Base-by-base conservation (phyloP, 2,329 filamentous ascomycete genomes). In the Sclerotiophoma versabilis region DNA sequence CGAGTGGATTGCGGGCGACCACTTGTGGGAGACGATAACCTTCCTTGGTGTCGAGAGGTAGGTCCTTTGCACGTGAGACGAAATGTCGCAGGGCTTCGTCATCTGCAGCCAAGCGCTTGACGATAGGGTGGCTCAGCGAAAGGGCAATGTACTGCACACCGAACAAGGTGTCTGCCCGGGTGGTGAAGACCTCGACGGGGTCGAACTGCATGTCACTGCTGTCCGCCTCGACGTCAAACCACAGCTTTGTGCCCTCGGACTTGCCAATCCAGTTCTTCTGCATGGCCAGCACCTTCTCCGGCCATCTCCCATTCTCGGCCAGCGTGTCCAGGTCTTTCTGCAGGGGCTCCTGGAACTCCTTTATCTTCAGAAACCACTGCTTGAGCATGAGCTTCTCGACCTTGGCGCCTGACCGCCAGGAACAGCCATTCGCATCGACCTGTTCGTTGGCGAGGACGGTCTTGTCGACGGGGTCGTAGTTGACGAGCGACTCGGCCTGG, bases 361-460 rank as follows among this genome's bases (percentile, higher is more conserved):
- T 93, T 67, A 95, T 96, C 58, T 87, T 87, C 60, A 96, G 85
- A 72, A 96, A 96, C 92, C 92, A 96, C 74, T 96, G 92, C 75
- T 90, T 91, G 41, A 96, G 79, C 63, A 85, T 84, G 54, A 85
- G 80, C 76, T 92, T 90, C 75, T 95, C 89, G 15, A 96, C 91
- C 71, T 89, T 87, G 43, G 90, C 92, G 9, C 92, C 92, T 1
- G 91, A 95, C 51, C 92, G 85, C 92, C 92, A 96, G 2, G 92
- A 96, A 64, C 81, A 85, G 26, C 92, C 92, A 68, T 91, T 88
- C 43, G 89, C 83, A 71, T 96, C 91, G n/a, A 96, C 91, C 76
- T 96, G 92, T 75, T 96, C 92, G 71, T 96, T 96, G 10, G 92
- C 92, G 54, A 96, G 80, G 14, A 96, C 92, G 0, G 92, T 96